Conservation (phyloP, 179 eudicot species). For the Drosera spatulata region DNA sequence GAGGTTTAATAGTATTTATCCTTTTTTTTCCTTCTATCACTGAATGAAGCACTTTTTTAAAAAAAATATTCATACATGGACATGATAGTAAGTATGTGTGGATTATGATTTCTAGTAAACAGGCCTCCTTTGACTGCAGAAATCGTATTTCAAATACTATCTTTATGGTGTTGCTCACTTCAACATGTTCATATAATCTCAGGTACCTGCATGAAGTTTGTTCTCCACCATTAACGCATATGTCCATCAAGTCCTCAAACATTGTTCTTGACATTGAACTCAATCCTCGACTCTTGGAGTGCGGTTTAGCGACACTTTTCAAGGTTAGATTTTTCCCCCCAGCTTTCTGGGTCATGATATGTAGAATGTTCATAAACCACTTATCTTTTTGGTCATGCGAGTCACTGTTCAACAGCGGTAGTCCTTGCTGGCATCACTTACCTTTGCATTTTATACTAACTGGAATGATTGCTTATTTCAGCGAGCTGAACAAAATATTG, state of each 20-base stretch:
- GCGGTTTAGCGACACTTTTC: slow-evolving; percentile 31
- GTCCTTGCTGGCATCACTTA: too few species aligned
- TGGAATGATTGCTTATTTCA: not conserved
- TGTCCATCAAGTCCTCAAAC: slow-evolving; percentile 50
- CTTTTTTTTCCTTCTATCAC: not conserved
- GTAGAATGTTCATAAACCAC: too few species aligned
- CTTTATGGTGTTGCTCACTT: not conserved
- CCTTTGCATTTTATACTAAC: not conserved
- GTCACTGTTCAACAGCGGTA: too few species aligned
- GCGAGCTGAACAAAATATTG: slow-evolving; percentile 25
- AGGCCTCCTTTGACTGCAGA: too few species aligned
- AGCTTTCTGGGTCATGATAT: not conserved
- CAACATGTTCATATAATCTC: not conserved
- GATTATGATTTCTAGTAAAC: not conserved
- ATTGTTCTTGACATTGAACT: slow-evolving; percentile 45
- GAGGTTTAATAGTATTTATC: not conserved
- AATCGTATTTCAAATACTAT: not conserved
- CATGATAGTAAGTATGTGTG: not conserved
- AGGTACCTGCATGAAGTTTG: slow-evolving; percentile 68
- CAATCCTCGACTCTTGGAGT: slow-evolving; percentile 37
- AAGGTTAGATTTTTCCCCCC: slow-evolving; percentile 13
- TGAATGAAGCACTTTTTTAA: not conserved
- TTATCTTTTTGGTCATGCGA: too few species aligned
- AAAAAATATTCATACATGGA: not conserved
- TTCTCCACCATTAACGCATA: slow-evolving; percentile 37